Evolutionary conservation across 352 stramenopile genomes (phyloP), one percentile per base, ranked within the genome.

Genomic region (Globisporangium nodosum): DNA sequence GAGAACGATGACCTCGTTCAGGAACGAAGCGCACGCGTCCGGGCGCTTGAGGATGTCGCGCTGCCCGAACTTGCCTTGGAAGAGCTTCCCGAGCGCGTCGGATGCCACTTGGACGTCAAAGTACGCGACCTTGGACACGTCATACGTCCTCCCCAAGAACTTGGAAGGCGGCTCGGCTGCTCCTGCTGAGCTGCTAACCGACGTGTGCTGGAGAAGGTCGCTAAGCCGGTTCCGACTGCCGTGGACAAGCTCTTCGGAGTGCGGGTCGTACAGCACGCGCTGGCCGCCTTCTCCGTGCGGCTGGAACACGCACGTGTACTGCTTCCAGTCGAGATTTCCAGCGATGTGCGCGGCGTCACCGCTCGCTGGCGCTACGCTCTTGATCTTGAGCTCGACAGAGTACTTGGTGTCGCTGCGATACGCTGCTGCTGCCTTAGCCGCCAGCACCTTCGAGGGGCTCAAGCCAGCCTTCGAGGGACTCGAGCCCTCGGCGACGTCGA

Each of bases 111-210:
- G 53, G 13, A 90, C 73, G 20, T 86, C 72, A 54, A 88, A 87
- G 58, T 76, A 78, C 8, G 68, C 66, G 13, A 88, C 76, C 47
- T 72, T 70, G 0, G 73, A 66, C 43, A 88, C 64, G 42, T 90
- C 71, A 56, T 82, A 90, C 18, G 73, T 85, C 1, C 67, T 62
- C 0, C 81, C 81, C 20, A 88, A 64, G 13, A 88, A 51, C 54
- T 73, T 74, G 7, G 61, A 64, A 3, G 47, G 24, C 9, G n/a
- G 27, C 15, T 18, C 21, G 16, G 57, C 5, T 1, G 21, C 39
- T 16, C 20, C 30, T 7, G 16, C 3, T 12, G n/a, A 2, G 5
- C 18, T 5, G 15, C 43, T 48, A n/a, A 5, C 27, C 5, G 43
- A 12, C 4, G 49, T 45, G 1, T 48, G 59, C 18, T 47, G 51